Evolutionary conservation across 129 eudicot species (phyloP).

Genomic region (Mikania micrantha): DNA sequence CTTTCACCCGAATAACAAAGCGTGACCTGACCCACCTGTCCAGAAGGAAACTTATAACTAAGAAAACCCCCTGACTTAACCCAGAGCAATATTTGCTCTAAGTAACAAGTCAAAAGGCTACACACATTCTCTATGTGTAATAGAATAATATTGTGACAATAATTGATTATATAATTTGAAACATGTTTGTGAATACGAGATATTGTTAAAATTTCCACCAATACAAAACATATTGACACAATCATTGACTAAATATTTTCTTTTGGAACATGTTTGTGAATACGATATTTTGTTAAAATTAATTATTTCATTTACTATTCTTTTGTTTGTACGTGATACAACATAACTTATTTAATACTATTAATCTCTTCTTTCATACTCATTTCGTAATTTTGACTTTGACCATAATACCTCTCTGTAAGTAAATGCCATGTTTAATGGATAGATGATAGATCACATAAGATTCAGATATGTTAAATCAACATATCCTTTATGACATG

Average conservation of each 20-base stretch:
- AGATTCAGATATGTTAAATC: background rate
- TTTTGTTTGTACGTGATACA: background rate
- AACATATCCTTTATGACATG: background rate
- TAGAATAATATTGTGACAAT: background rate
- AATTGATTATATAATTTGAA: background rate
- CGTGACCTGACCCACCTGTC: too few species aligned
- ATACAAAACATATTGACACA: background rate
- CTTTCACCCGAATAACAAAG: too few species aligned
- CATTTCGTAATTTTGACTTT: background rate
- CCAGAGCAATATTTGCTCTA: too few species aligned
- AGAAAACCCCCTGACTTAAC: too few species aligned
- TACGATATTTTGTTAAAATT: background rate
- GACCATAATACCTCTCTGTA: background rate
- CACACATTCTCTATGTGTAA: too few species aligned
- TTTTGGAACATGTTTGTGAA: background rate
- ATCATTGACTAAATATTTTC: background rate
- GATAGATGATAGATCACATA: background rate
- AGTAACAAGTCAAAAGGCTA: too few species aligned
- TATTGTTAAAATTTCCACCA: background rate
- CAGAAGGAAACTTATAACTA: too few species aligned
- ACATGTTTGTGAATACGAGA: background rate
- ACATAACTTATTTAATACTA: background rate
- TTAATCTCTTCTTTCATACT: background rate
- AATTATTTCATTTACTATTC: conserved; percentile 4
- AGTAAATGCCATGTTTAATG: too few species aligned